Conservation (phyloP, 192 early-diverging fungal species). For the Coemansia sp. region DNA sequence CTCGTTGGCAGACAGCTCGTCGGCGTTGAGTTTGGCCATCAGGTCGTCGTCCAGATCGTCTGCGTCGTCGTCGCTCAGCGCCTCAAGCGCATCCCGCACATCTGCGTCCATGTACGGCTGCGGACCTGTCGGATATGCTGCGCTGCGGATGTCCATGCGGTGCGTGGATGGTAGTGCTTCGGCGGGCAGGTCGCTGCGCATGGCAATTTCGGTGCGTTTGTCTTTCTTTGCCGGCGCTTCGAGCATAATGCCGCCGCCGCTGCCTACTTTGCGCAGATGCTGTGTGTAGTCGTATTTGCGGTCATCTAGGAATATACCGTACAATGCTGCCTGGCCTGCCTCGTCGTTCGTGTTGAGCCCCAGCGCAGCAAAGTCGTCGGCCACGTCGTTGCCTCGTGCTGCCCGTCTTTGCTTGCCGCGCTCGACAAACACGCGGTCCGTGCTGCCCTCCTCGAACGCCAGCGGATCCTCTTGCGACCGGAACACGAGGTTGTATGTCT, state of each 20-base stretch:
- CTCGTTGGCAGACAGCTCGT: slow-evolving; percentile 50
- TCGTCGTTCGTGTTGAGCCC: slow-evolving; percentile 14
- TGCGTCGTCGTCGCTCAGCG: slow-evolving; percentile 86
- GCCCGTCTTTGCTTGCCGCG: slow-evolving; percentile 20
- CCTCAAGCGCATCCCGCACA: slow-evolving; percentile 87
- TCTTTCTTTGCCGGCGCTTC: slow-evolving; percentile 58
- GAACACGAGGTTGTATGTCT: slow-evolving; percentile 89
- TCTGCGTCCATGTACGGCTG: slow-evolving; percentile 78
- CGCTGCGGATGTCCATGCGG: slow-evolving; percentile 73
- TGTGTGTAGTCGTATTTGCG: slow-evolving; percentile 92
- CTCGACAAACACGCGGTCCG: slow-evolving; percentile 76
- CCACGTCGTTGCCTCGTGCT: slow-evolving; percentile 22
- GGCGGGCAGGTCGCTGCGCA: slow-evolving; percentile 59
- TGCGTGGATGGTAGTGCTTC: slow-evolving; percentile 74
- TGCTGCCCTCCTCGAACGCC: slow-evolving; percentile 76
- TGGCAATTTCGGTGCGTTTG: slow-evolving; percentile 56
- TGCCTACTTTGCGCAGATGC: slow-evolving; percentile 85
- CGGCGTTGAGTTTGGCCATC: slow-evolving; percentile 75
- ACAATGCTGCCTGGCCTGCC: slow-evolving; percentile 76
- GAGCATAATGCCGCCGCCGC: slow-evolving; percentile 74
- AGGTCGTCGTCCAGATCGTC: slow-evolving; percentile 81
- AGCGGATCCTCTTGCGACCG: slow-evolving; percentile 93
- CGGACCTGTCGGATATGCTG: slow-evolving; percentile 59
- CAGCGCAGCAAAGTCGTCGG: slow-evolving; percentile 24
- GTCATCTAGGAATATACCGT: slow-evolving; percentile 91